These are phyloP conservation scores for Kockiozyma suomiensis DNA, from an alignment of 805 yeast species.

Conservation along the genomic window DNA sequence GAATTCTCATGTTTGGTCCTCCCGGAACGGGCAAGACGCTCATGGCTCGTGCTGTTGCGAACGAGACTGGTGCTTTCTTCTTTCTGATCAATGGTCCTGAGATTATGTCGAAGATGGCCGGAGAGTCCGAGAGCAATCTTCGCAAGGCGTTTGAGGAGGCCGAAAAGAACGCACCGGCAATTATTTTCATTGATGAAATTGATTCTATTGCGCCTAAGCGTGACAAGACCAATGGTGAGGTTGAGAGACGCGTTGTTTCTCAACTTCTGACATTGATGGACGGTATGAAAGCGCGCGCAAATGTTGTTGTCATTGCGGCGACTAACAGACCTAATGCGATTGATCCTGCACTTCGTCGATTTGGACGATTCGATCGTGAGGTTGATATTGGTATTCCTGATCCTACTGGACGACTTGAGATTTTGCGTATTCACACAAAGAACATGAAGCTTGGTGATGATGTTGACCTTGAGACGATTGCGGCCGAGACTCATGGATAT, in stretches of 20 bases:
- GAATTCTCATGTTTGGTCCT: slow-evolving; percentile 97
- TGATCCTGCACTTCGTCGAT: slow-evolving; percentile 83
- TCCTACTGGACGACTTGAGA: slow-evolving; percentile 97
- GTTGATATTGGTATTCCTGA: slow-evolving; percentile 93
- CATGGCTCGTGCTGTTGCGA: slow-evolving; percentile 99
- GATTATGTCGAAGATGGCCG: slow-evolving; percentile 99
- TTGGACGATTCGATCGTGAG: slow-evolving; percentile 84
- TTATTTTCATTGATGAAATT: slow-evolving; percentile 96
- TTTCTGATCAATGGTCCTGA: slow-evolving; percentile 98
- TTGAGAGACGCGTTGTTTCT: slow-evolving; percentile 98
- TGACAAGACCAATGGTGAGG: slow-evolving; percentile 99
- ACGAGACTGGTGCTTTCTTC: slow-evolving; percentile 98
- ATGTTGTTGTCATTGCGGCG: slow-evolving; percentile 97
- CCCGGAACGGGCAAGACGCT: slow-evolving; percentile 99
- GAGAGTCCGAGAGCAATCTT: slow-evolving; percentile 95
- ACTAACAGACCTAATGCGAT: slow-evolving; percentile 86
- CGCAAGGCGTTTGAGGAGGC: slow-evolving; percentile 99
- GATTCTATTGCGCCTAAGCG: slow-evolving; percentile 99
- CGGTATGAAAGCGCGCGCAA: slow-evolving; percentile 99
- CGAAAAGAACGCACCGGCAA: slow-evolving; percentile 96
- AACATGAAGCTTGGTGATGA: slow-evolving; percentile 96
- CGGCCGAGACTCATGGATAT: slow-evolving; percentile 97
- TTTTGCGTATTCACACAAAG: slow-evolving; percentile 94
- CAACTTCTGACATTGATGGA: slow-evolving; percentile 98
- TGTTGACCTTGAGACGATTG: slow-evolving; percentile 93